Evolutionary conservation across 192 early-diverging fungal genomes (phyloP).

Genomic region (Coemansia sp.): DNA sequence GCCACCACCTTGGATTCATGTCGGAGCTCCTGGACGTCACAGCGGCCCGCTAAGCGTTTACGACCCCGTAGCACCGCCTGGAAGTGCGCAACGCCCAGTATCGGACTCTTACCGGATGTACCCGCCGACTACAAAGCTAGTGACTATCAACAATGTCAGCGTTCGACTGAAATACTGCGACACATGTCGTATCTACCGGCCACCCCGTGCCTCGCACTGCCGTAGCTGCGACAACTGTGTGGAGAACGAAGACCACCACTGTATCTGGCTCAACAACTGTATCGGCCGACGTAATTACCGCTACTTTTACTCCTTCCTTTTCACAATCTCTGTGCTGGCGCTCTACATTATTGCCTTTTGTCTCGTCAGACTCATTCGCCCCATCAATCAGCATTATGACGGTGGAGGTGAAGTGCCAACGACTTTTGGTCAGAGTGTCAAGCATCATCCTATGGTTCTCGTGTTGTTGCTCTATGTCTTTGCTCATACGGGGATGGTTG

Average conservation of each 20-base stretch:
- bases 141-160: constrained; percentile 62
- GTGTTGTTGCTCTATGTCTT: constrained; percentile 68
- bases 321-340: constrained; percentile 62
- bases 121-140: constrained; percentile 57
- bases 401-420: constrained; percentile 16
- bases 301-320: constrained; percentile 80
- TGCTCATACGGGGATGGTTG: constrained; percentile 60
- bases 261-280: constrained; percentile 94
- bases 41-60: constrained; percentile 45
- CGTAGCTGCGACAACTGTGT: constrained; percentile 90
- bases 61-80: constrained; percentile 40
- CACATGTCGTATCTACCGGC: constrained; percentile 86
- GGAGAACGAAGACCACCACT: constrained; percentile 86
- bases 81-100: constrained; percentile 8
- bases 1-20: constrained; percentile 50
- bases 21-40: constrained; percentile 30
- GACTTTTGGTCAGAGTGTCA: constrained; percentile 51
- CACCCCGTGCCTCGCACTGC: constrained; percentile 88
- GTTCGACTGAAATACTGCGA: constrained; percentile 87
- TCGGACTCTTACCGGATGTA: constrained; percentile 31
- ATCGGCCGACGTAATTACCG: constrained; percentile 83
- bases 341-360: constrained; percentile 63
- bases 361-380: constrained; percentile 61
- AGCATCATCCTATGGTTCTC: constrained; percentile 54
- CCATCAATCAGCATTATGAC: constrained; percentile 25